Evolutionary conservation across 257 asterid species (phyloP).

Genomic region (Ophiorrhiza pumila): DNA sequence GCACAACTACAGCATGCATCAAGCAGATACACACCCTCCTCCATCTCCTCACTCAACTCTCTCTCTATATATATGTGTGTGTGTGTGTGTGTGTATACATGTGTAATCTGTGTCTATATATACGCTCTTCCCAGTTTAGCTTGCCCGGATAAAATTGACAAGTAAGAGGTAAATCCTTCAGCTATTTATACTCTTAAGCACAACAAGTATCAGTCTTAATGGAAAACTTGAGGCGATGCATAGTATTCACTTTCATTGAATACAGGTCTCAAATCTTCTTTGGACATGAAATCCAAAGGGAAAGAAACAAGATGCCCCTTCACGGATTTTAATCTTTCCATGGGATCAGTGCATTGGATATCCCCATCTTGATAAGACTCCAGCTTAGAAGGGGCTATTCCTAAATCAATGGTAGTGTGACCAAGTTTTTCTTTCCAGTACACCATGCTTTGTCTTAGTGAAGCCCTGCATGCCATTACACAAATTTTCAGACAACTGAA

Average conservation of each 20-base stretch:
- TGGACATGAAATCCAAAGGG: conserved; percentile 88
- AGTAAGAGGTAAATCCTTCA: no score
- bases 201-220: conserved; percentile 24
- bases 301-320: conserved; percentile 94
- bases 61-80: no score
- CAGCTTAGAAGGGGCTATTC: conserved; percentile 69
- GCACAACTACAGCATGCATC: neutral
- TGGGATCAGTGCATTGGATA: conserved; percentile 60
- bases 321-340: conserved; percentile 69
- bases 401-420: conserved; percentile 78
- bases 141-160: no score
- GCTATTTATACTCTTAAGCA: neutral
- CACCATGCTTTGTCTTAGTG: conserved; percentile 84
- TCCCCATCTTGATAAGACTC: conserved; percentile 72
- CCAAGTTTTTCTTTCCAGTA: conserved; percentile 72
- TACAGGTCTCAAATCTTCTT: conserved; percentile 89
- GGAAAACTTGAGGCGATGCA: conserved; percentile 93
- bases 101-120: no score
- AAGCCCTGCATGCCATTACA: conserved; percentile 39
- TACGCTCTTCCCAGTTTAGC: no score
- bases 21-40: no score
- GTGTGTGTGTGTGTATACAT: no score
- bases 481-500: conserved; percentile 2
- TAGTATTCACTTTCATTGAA: conserved; percentile 95
- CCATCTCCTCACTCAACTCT: no score